phyloP scores from a whole-genome alignment of 139 green algal genomes.

The Tetradesmus obliquus region DNA sequence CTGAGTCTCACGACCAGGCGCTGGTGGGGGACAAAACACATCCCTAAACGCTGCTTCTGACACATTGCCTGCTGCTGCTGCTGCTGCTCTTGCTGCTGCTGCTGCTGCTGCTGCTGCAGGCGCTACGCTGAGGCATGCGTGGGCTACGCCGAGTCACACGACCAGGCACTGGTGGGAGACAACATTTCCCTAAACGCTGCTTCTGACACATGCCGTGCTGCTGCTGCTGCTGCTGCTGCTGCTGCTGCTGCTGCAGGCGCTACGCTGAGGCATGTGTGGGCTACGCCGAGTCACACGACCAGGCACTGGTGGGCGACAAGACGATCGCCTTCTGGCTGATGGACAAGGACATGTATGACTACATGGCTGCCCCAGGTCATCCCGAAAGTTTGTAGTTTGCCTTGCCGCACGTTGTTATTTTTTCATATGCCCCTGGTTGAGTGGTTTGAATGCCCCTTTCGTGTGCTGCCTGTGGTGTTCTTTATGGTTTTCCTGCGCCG shows the following conservation, averaged over 20 bases:
- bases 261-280: constrained; percentile 93
- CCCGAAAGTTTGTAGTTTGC: not conserved
- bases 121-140: constrained; percentile 93
- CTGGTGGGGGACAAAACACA: constrained; percentile 97
- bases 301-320: constrained; percentile 97
- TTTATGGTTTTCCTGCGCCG: too few species aligned
- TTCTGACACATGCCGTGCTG: not conserved
- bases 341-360: constrained; percentile 99
- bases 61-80: not conserved
- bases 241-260: constrained; percentile 53
- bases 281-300: constrained; percentile 97
- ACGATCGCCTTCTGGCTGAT: constrained; percentile 99
- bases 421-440: not conserved
- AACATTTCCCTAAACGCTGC: constrained; percentile 84
- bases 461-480: too few species aligned
- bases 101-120: constrained; percentile 42
- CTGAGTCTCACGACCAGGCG: constrained; percentile 95
- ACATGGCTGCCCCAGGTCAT: constrained; percentile 77
- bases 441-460: not conserved
- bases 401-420: not conserved
- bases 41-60: too few species aligned
- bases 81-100: not conserved
- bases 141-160: constrained; percentile 95
- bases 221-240: not conserved
- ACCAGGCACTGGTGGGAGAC: constrained; percentile 96